Base-by-base conservation (phyloP, 495 filamentous ascomycete species). In the Lasiosphaeriaceae sp. region DNA sequence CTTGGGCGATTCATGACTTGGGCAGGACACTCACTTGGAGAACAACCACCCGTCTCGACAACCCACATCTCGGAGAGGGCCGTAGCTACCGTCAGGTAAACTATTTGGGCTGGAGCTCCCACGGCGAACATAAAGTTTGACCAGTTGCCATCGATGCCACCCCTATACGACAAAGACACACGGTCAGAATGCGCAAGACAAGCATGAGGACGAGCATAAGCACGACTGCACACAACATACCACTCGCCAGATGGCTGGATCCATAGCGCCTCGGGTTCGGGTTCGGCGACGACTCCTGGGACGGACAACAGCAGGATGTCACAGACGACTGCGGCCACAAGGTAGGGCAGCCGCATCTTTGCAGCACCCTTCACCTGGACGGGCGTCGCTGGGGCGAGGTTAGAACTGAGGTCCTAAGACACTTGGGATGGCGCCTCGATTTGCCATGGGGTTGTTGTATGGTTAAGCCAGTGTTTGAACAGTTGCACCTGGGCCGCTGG, bases 61-160 rank as follows among this genome's bases (percentile, higher is more conserved):
- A 82, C 77, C 82, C 82, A 86, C 20, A 79, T 77, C 61, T 83
- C 81, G 22, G 78, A 75, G 41, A 82, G 66, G 12, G 74, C 75
- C 2, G 84, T 87, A 56, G 79, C 82, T 43, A 79, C 72, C 24
- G 80, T 74, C 49, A 85, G 74, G 56, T 84, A 80, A 5, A 86
- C 67, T 48, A 79, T 74, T 66, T 86, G 82, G 14, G 73, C 69
- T 20, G 80, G 76, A n/a, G 75, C 75, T 26, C 85, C 85, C 4
- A 86, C 72, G 47, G 74, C 77, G 51, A 87, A 71, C 11, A 73
- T 70, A 51, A 85, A 73, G 46, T 72, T 74, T 21, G 78, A 81
- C 78, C 78, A 85, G 50, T 63, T 74, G 17, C 78, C 77, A 56
- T 81, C 78, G 53, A 75, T 69, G 5, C 77, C 77, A 62, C 76